Percentiles rank a stretch among this genome's conserved stretches.
These are phyloP conservation scores for Penicillium lagena DNA, from an alignment of 495 filamentous ascomycete species.

Conservation along the genomic window DNA sequence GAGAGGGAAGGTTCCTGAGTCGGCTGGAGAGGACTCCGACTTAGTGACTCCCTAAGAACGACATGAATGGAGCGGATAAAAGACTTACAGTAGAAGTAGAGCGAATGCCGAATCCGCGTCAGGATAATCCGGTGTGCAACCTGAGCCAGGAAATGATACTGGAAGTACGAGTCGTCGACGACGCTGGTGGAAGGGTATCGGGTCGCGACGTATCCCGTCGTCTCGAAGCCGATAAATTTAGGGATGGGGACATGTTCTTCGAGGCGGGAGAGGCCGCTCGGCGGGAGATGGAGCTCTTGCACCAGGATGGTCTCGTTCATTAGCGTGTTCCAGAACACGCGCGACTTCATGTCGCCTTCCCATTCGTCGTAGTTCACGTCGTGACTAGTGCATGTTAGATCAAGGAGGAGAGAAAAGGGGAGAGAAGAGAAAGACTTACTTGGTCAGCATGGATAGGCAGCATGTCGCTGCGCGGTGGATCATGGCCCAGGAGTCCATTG, in stretches of 20 bases:
- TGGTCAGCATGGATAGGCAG: conserved; percentile 40
- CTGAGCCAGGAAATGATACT: conserved; percentile 45
- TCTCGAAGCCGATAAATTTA: conserved; percentile 41
- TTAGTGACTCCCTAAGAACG: background rate
- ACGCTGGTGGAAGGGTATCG: conserved; percentile 22
- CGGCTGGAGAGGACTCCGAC: conserved; percentile 19
- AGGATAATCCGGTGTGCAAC: conserved; percentile 44
- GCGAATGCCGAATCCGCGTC: conserved; percentile 40
- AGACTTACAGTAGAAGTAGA: conserved; percentile 41
- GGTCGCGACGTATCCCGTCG: conserved; percentile 25
- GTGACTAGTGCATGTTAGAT: conserved; percentile 21
- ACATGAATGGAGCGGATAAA: background rate
- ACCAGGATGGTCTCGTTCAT: conserved; percentile 46
- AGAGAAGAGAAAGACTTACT: conserved; percentile 20
- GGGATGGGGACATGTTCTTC: conserved; percentile 42
- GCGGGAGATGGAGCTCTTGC: conserved; percentile 41
- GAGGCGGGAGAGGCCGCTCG: conserved; percentile 37
- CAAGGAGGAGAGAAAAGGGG: background rate
- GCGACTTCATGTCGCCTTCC: conserved; percentile 46
- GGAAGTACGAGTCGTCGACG: conserved; percentile 41
- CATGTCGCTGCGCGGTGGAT: conserved; percentile 42
- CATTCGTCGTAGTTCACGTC: conserved; percentile 41
- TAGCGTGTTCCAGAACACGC: conserved; percentile 43
- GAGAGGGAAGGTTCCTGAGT: conserved; percentile 38
- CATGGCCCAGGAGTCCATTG: conserved; percentile 44